These are phyloP conservation scores for Botrytis fabae DNA, from an alignment of 2,329 filamentous ascomycete genomes.

Conservation along the genomic window DNA sequence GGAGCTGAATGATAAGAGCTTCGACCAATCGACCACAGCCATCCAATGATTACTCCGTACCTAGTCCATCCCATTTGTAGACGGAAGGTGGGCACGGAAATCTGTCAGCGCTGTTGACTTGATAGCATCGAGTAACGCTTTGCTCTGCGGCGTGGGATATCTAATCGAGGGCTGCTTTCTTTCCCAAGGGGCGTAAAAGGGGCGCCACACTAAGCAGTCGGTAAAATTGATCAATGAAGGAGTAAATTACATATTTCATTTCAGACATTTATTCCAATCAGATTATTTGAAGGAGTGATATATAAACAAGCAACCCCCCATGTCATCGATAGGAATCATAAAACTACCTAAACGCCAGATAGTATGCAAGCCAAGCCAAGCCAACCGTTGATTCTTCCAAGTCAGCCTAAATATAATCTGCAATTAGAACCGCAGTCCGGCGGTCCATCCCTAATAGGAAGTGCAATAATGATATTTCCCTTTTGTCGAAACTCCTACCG, in stretches of 20 bases:
- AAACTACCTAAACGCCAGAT: conserved; percentile 15
- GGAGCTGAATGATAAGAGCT: conserved; percentile 31
- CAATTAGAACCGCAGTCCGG: conserved; percentile 3
- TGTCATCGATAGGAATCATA: neutral
- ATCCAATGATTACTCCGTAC: neutral
- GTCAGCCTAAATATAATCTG: conserved; percentile 10
- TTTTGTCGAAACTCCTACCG: conserved; percentile 22
- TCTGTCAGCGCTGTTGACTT: conserved; percentile 15
- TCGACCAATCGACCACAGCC: conserved; percentile 24
- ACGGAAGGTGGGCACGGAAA: conserved; percentile 7
- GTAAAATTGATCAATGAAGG: neutral
- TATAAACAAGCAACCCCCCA: neutral
- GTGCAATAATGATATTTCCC: conserved; percentile 11
- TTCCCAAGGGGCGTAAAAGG: neutral
- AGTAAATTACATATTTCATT: neutral
- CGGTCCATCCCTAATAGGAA: conserved; percentile 9
- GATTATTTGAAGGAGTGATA: neutral
- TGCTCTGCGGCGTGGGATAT: neutral
- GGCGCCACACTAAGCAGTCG: neutral
- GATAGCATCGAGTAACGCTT: conserved; percentile 19
- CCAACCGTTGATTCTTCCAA: conserved; percentile 9
- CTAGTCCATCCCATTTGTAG: neutral
- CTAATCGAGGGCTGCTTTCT: neutral
- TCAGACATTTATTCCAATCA: neutral
- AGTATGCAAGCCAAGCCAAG: conserved; percentile 7